phyloP scores from a whole-genome alignment of 441 rosid species.

The Erysimum cheiri region DNA sequence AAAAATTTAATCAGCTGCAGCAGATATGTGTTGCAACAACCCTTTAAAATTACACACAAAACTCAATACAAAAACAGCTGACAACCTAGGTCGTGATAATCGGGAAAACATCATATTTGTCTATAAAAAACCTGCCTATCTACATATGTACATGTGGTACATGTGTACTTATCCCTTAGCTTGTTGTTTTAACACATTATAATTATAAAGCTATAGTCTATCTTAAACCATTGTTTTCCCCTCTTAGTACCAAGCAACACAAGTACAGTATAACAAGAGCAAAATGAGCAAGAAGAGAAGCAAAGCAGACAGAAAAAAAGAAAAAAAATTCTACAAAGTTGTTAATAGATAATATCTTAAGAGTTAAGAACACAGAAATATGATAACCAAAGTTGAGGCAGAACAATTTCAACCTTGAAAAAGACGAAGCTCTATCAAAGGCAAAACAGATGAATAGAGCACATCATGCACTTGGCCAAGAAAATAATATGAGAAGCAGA shows the following conservation, averaged over 20 bases:
- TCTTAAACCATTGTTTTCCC: background rate
- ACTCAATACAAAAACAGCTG: conserved; percentile 18
- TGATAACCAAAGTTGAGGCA: conserved; percentile 3
- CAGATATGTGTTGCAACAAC: background rate
- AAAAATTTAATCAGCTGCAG: background rate
- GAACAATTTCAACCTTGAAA: background rate
- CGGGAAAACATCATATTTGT: background rate
- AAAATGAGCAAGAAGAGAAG: conserved; percentile 5
- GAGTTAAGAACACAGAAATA: background rate
- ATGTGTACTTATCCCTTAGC: background rate
- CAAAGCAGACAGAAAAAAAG: background rate
- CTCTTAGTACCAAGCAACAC: background rate
- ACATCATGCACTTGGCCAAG: background rate
- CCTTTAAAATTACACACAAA: background rate
- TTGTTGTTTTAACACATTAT: background rate
- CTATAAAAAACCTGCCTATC: no score
- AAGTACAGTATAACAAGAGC: background rate
- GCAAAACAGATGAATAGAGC: background rate
- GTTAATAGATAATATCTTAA: background rate
- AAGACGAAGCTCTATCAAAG: background rate
- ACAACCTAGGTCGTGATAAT: background rate
- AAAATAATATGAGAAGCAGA: background rate
- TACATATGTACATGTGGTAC: background rate
- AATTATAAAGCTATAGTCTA: background rate
- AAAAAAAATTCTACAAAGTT: background rate